Evolutionary conservation across 805 yeast genomes (phyloP), one percentile per base, ranked within the genome.

Genomic region (Debaryomyces castellii): DNA sequence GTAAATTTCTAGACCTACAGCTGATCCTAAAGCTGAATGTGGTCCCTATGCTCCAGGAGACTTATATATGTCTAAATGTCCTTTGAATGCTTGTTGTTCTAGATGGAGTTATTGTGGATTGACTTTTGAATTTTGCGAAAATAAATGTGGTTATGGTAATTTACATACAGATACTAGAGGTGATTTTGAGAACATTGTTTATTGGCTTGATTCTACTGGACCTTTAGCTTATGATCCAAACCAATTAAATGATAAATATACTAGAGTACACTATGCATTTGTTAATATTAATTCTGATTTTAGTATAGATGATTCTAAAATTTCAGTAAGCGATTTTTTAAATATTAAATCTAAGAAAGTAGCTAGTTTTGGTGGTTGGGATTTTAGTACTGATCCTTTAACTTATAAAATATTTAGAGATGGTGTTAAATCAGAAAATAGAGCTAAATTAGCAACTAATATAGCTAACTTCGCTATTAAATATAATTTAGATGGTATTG

Each of bases 21-120:
- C 51, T 6, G 36, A 48, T 36, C 46, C 50, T 6, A 40, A 40
- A 18, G 58, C 59, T 5, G 51, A 48, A 40, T 55, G 59, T 49
- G 59, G 59, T 8, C 58, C 58, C 3, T 28, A 36, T 25, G 59
- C 59, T 3, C 55, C 58, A 7, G 58, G 57, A 10, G 27, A 39
- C 14, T 43, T 47, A 36, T 47, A 48, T 28, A 46, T 47, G 22
- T 17, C 52, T 5, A 44, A 42, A 14, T 55, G 60, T 40, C 54
- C 60, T 3, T 48, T 51, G 34, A 51, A 52, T 37, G 58, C 57
- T 8, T 55, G 60, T 46, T 55, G 60, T 47, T 46, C 49, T 45
- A 24, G 10, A 30, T 35, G 14, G 20, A 45, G 45, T 5, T 45
- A 41, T 27, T 56, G 59, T 51, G 60, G 58, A 4, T 23, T 32